Conservation (phyloP, 768 basidiomycete species). For the Hygrocybe punicea region DNA sequence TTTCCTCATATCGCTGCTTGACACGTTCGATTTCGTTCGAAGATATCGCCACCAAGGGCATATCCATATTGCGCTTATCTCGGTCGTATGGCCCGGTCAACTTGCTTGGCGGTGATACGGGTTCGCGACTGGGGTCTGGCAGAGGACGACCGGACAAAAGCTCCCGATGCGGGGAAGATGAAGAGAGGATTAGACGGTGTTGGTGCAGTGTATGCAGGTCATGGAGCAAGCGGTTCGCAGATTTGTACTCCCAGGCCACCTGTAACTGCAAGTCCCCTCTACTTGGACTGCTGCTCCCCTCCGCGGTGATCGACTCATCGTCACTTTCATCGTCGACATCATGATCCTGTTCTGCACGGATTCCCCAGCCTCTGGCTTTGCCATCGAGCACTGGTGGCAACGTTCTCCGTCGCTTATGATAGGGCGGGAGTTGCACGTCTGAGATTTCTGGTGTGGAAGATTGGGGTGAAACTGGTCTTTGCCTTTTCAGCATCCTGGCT, state of each 20-base stretch:
- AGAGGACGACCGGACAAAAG: background rate
- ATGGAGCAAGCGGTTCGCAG: conserved; percentile 62
- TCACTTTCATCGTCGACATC: conserved; percentile 29
- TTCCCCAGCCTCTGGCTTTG: conserved; percentile 46
- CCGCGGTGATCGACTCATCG: conserved; percentile 33
- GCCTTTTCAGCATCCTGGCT: conserved; percentile 50
- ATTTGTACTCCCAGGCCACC: conserved; percentile 49
- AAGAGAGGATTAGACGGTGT: conserved; percentile 47
- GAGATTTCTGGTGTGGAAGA: conserved; percentile 23
- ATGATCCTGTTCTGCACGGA: conserved; percentile 12
- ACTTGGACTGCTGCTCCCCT: conserved; percentile 12
- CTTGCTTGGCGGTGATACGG: background rate
- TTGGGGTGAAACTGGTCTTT: conserved; percentile 43
- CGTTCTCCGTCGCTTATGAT: conserved; percentile 54
- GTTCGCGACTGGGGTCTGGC: background rate
- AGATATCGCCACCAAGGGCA: too few species aligned
- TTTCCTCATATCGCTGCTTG: conserved; percentile 57
- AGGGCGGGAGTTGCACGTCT: conserved; percentile 31
- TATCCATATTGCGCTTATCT: too few species aligned
- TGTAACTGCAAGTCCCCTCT: background rate
- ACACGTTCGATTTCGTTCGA: conserved; percentile 41
- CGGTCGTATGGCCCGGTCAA: background rate
- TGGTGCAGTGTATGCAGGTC: conserved; percentile 68
- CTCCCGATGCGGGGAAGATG: background rate
- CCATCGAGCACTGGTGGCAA: conserved; percentile 54